Conservation (phyloP, 2,329 filamentous ascomycete species). For the Ophiocordyceps camponoti-leonardi region DNA sequence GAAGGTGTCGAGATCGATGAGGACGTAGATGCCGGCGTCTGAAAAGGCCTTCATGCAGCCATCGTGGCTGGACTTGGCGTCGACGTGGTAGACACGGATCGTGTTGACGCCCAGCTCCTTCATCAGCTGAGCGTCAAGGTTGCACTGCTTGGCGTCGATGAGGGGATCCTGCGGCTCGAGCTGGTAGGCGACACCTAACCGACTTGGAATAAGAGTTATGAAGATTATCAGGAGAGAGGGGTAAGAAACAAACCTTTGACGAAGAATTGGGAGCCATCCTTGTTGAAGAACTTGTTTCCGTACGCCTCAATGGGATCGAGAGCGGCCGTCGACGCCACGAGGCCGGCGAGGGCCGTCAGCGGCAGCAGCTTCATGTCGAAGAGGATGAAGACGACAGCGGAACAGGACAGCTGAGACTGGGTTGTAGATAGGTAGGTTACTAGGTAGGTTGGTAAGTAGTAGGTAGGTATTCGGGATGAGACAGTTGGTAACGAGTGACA, state of each 20-base stretch:
- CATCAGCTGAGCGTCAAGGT: constrained; percentile 61
- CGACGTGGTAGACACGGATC: constrained; percentile 80
- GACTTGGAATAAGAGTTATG: neutral
- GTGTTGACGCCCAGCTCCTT: constrained; percentile 64
- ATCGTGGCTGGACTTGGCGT: constrained; percentile 51
- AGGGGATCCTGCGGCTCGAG: constrained; percentile 53
- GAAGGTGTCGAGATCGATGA: constrained; percentile 70
- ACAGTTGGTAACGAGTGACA: neutral
- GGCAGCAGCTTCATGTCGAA: constrained; percentile 3
- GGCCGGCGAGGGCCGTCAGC: constrained; percentile 16
- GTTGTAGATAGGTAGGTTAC: no score
- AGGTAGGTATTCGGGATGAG: neutral
- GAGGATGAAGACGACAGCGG: neutral
- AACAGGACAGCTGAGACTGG: neutral
- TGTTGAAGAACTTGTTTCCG: constrained; percentile 74
- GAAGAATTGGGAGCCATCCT: constrained; percentile 66
- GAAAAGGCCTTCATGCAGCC: constrained; percentile 70
- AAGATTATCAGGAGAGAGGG: neutral
- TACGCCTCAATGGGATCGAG: constrained; percentile 34
- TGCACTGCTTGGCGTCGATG: constrained; percentile 57
- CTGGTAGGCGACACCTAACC: constrained; percentile 55
- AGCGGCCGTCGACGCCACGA: constrained; percentile 17
- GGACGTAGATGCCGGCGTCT: constrained; percentile 66
- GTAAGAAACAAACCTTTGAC: constrained; percentile 46
- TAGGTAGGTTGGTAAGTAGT: no score